phyloP scores from a whole-genome alignment of 352 stramenopile genomes.

The Blastocystis sp. region DNA sequence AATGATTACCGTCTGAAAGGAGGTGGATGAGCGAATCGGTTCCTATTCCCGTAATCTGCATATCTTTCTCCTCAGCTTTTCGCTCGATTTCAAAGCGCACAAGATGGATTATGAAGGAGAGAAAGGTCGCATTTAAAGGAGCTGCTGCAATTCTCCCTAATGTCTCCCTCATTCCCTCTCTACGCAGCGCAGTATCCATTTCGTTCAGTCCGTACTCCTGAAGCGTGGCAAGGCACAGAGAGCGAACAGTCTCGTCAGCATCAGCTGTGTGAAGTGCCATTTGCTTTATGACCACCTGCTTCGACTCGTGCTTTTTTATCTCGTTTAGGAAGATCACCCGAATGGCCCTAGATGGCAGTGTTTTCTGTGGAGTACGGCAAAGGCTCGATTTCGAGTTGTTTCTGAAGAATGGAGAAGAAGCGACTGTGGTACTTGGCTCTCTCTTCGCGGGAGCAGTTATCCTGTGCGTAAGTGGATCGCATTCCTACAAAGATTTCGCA shows the following conservation, averaged over 20 bases:
- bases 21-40: background rate
- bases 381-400: constrained; percentile 13
- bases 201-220: background rate
- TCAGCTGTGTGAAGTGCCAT: background rate
- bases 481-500: background rate
- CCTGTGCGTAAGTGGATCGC: background rate
- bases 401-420: background rate
- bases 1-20: background rate
- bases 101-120: background rate
- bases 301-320: background rate
- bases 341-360: background rate
- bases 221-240: background rate
- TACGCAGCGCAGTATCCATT: background rate
- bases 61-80: background rate
- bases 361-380: background rate
- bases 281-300: background rate
- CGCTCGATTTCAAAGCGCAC: background rate
- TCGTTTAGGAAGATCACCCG: background rate
- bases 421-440: background rate
- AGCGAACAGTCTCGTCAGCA: background rate
- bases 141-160: background rate
- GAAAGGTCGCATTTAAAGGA: background rate
- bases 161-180: background rate
- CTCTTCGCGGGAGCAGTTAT: background rate
- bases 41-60: background rate